Evolutionary conservation across 352 stramenopile genomes (phyloP).

Genomic region (Globisporangium takayamanum): DNA sequence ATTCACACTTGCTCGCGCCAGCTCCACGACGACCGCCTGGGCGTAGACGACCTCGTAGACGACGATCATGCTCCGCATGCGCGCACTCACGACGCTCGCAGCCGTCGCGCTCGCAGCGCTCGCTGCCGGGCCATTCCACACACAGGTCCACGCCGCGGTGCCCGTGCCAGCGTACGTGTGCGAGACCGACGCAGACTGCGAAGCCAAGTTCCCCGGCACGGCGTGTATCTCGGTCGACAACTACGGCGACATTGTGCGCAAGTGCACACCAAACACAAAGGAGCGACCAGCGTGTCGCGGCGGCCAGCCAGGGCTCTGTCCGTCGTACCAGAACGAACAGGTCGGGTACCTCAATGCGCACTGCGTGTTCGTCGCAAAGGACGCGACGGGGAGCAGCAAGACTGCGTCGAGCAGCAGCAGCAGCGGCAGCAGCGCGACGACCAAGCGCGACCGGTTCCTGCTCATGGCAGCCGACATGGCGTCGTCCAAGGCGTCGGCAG

Average conservation of each 20-base stretch:
- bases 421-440: background rate
- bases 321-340: conserved; percentile 40
- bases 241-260: conserved; percentile 62
- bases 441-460: conserved; percentile 11
- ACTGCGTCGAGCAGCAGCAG: conserved; percentile 12
- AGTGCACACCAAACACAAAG: conserved; percentile 81
- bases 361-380: conserved; percentile 74
- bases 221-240: conserved; percentile 76
- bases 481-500: conserved; percentile 4
- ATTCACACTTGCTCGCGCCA: no score
- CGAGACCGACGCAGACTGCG: conserved; percentile 65
- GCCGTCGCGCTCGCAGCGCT: background rate
- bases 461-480: conserved; percentile 11
- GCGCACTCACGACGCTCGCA: background rate
- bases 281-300: conserved; percentile 68
- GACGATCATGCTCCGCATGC: background rate
- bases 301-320: conserved; percentile 36
- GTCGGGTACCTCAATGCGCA: conserved; percentile 75
- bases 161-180: conserved; percentile 32
- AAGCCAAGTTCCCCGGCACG: conserved; percentile 52
- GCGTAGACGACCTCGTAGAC: no score
- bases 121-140: background rate
- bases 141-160: background rate
- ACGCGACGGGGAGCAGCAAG: conserved; percentile 10
- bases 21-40: no score